These are phyloP conservation scores for Dactylonectria estremocensis DNA, from an alignment of 2,329 filamentous ascomycete species.

Conservation along the genomic window DNA sequence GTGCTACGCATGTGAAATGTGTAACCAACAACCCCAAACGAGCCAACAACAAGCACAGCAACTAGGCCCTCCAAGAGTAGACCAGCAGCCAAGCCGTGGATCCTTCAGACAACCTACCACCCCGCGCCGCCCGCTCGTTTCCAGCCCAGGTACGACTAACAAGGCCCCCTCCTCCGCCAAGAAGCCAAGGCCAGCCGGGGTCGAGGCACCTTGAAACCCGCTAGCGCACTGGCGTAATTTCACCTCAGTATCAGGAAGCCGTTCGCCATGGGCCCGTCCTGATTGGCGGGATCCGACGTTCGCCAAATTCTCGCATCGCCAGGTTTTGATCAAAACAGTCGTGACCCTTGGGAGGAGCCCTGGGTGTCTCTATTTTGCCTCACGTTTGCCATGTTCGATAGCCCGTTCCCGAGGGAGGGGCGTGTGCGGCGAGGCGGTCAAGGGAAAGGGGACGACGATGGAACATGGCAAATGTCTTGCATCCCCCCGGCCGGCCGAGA, in stretches of 20 bases:
- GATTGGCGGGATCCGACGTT: slow-evolving; percentile 29
- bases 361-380: not conserved
- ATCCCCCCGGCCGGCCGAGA: not conserved
- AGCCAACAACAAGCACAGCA: not conserved
- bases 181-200: slow-evolving; percentile 28
- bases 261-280: slow-evolving; percentile 12
- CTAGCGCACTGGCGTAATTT: slow-evolving; percentile 65
- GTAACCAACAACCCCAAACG: not conserved
- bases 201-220: slow-evolving; percentile 66
- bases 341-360: not conserved
- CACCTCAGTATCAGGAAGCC: slow-evolving; percentile 61
- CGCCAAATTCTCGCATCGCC: slow-evolving; percentile 12
- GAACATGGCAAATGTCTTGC: not conserved
- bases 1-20: too few relatives aligned
- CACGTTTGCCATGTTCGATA: slow-evolving; percentile 4
- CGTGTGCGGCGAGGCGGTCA: not conserved
- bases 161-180: not conserved
- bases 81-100: not conserved
- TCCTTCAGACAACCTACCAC: slow-evolving; percentile 1
- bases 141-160: slow-evolving; percentile 1
- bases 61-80: not conserved
- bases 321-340: slow-evolving; percentile 1
- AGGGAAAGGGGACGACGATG: slow-evolving; percentile 6
- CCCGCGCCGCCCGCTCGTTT: slow-evolving; percentile 22
- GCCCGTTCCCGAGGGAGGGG: not conserved